Percentiles rank a stretch among this genome's conserved stretches.
phyloP scores from a whole-genome alignment of 495 filamentous ascomycete species.

The Hypoxylon cercidicola region DNA sequence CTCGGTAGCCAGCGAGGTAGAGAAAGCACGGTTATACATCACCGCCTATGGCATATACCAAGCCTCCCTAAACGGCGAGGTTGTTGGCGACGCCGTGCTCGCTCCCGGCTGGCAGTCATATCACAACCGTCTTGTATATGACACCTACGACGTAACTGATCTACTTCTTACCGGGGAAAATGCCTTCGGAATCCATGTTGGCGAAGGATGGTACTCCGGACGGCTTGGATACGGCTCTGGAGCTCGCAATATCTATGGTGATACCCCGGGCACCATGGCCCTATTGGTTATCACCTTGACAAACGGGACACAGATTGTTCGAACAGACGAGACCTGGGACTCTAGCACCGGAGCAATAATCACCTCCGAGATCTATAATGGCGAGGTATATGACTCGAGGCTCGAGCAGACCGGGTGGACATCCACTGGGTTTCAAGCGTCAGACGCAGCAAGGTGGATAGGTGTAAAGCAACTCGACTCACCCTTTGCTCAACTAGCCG shows the following conservation, averaged over 20 bases:
- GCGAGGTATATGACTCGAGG: constrained; percentile 59
- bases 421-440: constrained; percentile 26
- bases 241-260: constrained; percentile 55
- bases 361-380: constrained; percentile 63
- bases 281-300: constrained; percentile 50
- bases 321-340: constrained; percentile 59
- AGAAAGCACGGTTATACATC: constrained; percentile 57
- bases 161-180: constrained; percentile 52
- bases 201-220: constrained; percentile 66
- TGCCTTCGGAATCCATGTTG: constrained; percentile 60
- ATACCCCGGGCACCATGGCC: constrained; percentile 56
- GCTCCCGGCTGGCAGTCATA: constrained; percentile 68
- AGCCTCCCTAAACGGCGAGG: constrained; percentile 59
- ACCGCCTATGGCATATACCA: constrained; percentile 64
- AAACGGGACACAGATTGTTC: constrained; percentile 37
- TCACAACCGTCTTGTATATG: constrained; percentile 60
- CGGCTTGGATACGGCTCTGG: constrained; percentile 56
- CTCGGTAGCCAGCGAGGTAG: constrained; percentile 20
- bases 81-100: constrained; percentile 54
- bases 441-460: constrained; percentile 39
- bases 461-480: constrained; percentile 41
- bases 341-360: constrained; percentile 53
- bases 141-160: constrained; percentile 61
- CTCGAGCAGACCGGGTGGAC: constrained; percentile 43
- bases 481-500: constrained; percentile 41